Base-by-base conservation (phyloP, 2,329 filamentous ascomycete genomes). In the Talaromyces sp. region DNA sequence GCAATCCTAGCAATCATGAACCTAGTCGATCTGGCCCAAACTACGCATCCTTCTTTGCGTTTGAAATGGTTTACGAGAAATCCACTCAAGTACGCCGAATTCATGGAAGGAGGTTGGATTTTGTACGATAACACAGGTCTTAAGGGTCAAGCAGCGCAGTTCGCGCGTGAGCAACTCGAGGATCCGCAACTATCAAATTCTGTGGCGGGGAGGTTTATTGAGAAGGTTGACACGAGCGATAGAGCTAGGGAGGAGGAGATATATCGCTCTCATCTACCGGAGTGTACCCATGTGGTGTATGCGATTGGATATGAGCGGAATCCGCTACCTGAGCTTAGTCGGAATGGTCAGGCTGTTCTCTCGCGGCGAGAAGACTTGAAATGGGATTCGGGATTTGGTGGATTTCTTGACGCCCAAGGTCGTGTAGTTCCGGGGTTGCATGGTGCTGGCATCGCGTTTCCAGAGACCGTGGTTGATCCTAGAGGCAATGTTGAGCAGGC, bases 61-160 rank as follows among this genome's bases (percentile, higher is more conserved):
- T 78, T 88, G 60, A 84, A 83, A 67, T 88, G 86, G 86, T 86
- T 88, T 72, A 85, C 77, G 33, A 80, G 86, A n/a, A 82, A 86
- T 67, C 73, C 79, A 1, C 78, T 88, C 9, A 82, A 83, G 25
- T 88, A 88, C 66, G 86, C 86, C 16, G 81, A 84, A 68, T 84
- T 82, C 70, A 84, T 79, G 73, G 84, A 86, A 65, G 59, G 23
- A 18, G 84, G 83, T 63, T 88, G 86, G 84, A 87, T 88, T 64
- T 73, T 86, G 28, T 81, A 83, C 60, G 86, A 88, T 69, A 88
- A 88, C 72, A 88, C 86, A 0, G 86, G 86, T 2, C 77, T 88
- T 31, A 88, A 88, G 71, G 86, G 86, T 21, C 76, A 80, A 40
- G 85, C 84, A 0, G 86, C 86, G 0, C 76, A 79, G 5, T 88